Evolutionary conservation across 139 green algal species (phyloP), one percentile per base, ranked within the genome.

Genomic region (Micractinium conductrix): DNA sequence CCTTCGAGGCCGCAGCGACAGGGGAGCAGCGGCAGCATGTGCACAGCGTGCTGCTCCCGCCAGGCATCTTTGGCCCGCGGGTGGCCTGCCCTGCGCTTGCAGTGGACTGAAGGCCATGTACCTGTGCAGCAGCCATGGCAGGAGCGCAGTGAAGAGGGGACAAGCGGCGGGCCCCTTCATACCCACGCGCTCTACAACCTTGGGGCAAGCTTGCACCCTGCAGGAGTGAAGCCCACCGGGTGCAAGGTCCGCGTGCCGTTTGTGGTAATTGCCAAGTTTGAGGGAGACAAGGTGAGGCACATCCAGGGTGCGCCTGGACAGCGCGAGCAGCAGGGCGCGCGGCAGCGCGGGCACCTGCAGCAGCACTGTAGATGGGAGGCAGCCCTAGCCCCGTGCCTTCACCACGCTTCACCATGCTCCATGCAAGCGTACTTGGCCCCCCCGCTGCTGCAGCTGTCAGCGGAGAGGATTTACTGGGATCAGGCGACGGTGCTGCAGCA

Each of bases 401-500:
- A 4, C 55, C 58, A 58, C 10, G 58, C 58, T 2, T 9, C 58
- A 35, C 58, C 26, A 4, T 37, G 24, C 58, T 9, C 58, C n/a
- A 16, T 28, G 5, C 58, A 38, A 7, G n/a, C 28, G 1, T 30
- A n/a, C 65, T 4, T 4, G 33, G n/a, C 33, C 33, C 8, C 65
- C 16, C 9, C 21, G 42, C 26, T 50, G 43, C 28, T 78, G 73
- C 73, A 80, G 73, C 73, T 80, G 45, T 33, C 24, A 0, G 44
- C 73, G 45, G 81, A 86, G 76, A 43, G 81, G 26, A 86, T 86
- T 26, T 86, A 86, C 43, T 86, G 81, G 81, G 81, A 86, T 35
- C 81, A 86, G 69, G 70, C 69, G 4, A 70, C 45, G 4, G 81
- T 86, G 63, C 67, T 86, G 33, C 44, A 48, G 19, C 81, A 86